Evolutionary conservation across 352 stramenopile genomes (phyloP), one percentile per base, ranked within the genome.

Genomic region (Pythium brassicae): DNA sequence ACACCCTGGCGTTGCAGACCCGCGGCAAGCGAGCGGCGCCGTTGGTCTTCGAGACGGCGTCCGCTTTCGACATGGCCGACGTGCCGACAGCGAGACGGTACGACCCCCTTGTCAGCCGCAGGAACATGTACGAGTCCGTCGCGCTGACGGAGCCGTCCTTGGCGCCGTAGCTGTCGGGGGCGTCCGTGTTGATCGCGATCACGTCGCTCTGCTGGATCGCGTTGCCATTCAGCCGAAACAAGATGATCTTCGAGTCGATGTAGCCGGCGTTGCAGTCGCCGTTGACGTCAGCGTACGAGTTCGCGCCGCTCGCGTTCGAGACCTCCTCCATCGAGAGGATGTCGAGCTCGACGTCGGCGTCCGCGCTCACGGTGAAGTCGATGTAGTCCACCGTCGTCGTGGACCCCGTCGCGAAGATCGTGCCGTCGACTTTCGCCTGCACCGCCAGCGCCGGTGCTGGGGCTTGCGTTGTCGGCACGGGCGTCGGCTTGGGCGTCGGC

Each of bases 371-470:
- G 3, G 53, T 69, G 37, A 89, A 85, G 43, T 89, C 71, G 27
- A 91, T 70, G 43, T 86, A 89, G 57, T 89, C 81, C 4, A 89
- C 75, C 0, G 76, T 82, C 14, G 71, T 81, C 45, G 69, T 68
- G 12, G 66, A 83, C 2, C 63, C 63, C 0, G 78, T 88, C 20
- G 72, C 78, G n/a, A 66, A 69, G 56, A 91, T 83, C 4, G 80
- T 88, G 42, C 76, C 78, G n/a, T 86, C 73, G 3, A 87, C 65
- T 4, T 37, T 61, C 0, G 69, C 77, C 44, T 76, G 53, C 11
- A 47, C 25, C 9, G n/a, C 74, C 14, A 47, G 62, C 22, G 47
- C 44, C 22, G 63, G 27, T 17, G 45, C 44, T 25, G 53, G 15
- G 19, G 53, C 37, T 40, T 48, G 40, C 3, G 65, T 42, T 27